phyloP scores from a whole-genome alignment of 148 eudicot species.

The Fallopia convolvulus region DNA sequence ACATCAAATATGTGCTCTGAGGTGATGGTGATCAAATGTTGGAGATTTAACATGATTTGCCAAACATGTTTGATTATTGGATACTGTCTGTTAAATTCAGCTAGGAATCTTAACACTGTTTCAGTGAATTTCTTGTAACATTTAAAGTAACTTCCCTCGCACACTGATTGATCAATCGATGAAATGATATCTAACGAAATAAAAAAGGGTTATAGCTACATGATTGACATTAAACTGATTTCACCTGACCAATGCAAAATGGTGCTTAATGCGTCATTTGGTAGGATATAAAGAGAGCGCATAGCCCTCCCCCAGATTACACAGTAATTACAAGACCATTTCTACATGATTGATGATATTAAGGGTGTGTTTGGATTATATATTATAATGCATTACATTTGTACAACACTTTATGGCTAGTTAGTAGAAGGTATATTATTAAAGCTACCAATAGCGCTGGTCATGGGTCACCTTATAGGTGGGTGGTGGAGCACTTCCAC shows the following conservation, averaged over 20 bases:
- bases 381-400: no score
- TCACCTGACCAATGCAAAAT: not conserved
- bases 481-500: no score
- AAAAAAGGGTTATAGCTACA: not conserved
- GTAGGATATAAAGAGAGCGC: not conserved
- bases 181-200: not conserved
- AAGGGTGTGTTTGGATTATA: not conserved
- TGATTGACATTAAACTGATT: not conserved
- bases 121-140: not conserved
- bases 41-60: not conserved
- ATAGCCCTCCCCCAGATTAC: constrained; percentile 3
- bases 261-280: not conserved
- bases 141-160: not conserved
- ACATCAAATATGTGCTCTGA: not conserved
- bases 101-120: not conserved
- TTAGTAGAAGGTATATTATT: no score
- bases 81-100: not conserved
- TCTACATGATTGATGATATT: not conserved
- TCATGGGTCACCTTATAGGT: no score
- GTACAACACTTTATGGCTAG: no score
- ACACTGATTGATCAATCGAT: not conserved
- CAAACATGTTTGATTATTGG: not conserved
- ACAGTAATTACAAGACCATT: not conserved
- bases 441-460: no score
- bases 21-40: not conserved